Conservation (phyloP, 352 stramenopile genomes). For the Pythium dissimile region DNA sequence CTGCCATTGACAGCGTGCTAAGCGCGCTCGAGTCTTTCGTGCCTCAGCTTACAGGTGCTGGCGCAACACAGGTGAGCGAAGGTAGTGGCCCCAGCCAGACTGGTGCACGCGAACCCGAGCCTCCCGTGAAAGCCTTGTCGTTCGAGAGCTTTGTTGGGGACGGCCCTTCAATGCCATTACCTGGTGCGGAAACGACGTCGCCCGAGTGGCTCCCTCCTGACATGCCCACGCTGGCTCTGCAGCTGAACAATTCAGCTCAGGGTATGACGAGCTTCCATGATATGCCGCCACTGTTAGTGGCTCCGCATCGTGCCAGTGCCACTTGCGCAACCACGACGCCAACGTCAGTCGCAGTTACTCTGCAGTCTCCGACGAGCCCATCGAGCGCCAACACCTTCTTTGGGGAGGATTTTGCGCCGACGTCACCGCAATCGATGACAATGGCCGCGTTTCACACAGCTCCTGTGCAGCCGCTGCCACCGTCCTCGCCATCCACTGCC, state of each 20-base stretch:
- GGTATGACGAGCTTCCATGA: too few relatives aligned
- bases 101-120: neutral
- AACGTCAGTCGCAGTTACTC: neutral
- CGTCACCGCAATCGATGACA: neutral
- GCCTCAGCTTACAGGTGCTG: slow-evolving; percentile 6
- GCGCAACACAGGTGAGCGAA: neutral
- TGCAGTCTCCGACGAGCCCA: slow-evolving; percentile 5
- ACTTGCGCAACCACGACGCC: too few relatives aligned
- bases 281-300: neutral
- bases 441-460: slow-evolving; percentile 7
- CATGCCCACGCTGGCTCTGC: slow-evolving; percentile 11
- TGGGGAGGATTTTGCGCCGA: neutral
- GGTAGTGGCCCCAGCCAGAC: neutral
- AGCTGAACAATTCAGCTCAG: too few relatives aligned
- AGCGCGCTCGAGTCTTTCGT: slow-evolving; percentile 41
- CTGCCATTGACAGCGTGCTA: slow-evolving; percentile 40
- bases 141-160: slow-evolving; percentile 69
- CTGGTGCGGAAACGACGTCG: neutral
- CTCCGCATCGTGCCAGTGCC: neutral
- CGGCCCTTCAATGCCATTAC: neutral
- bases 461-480: slow-evolving; percentile 12
- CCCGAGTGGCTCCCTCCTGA: neutral
- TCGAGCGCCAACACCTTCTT: slow-evolving; percentile 3
- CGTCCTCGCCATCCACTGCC: neutral
- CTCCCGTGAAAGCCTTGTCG: slow-evolving; percentile 43